Evolutionary conservation across 2,329 filamentous ascomycete genomes (phyloP), one percentile per base, ranked within the genome.

Genomic region (Phialophora macrospora): DNA sequence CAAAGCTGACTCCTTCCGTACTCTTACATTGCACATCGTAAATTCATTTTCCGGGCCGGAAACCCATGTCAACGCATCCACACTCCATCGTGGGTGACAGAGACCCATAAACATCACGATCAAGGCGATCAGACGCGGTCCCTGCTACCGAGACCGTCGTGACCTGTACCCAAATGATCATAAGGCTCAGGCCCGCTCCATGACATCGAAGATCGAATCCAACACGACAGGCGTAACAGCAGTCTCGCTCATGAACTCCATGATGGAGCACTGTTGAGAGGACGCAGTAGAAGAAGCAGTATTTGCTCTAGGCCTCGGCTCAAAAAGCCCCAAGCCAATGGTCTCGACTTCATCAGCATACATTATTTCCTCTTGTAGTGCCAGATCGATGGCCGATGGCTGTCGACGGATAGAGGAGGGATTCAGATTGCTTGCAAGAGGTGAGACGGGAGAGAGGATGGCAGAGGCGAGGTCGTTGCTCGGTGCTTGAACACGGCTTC

Each of bases 201-300:
- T 78, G 34, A 81, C 78, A 72, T 81, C 80, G 63, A 80, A 78
- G 38, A 82, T 82, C 8, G 80, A 80, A 17, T 80, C 80, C 76
- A 82, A 78, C 26, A 81, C 79, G 67, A 78, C 64, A 1, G 71
- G 67, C 2, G 57, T 60, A 20, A 68, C 61, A 52, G 66, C 65
- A 30, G 20, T 61, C 48, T 69, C 68, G 28, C 30, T 57, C 60
- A 70, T 64, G 56, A 65, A 67, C 11, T 67, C 66, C 60, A 68
- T 64, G 60, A 69, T 66, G 8, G 69, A 67, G 55, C 67, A 69
- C 24, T 60, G 62, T 24, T 38, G 30, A 20, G 61, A 60, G 8
- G 64, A 66, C 11, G 28, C 52, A 17, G 64, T 69, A 9, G 64
- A 63, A 8, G 72, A 68, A 41, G n/a, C 30, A 12, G 73, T 71